phyloP scores from a whole-genome alignment of 169 alveolate species.

The Eimeria maxima region DNA sequence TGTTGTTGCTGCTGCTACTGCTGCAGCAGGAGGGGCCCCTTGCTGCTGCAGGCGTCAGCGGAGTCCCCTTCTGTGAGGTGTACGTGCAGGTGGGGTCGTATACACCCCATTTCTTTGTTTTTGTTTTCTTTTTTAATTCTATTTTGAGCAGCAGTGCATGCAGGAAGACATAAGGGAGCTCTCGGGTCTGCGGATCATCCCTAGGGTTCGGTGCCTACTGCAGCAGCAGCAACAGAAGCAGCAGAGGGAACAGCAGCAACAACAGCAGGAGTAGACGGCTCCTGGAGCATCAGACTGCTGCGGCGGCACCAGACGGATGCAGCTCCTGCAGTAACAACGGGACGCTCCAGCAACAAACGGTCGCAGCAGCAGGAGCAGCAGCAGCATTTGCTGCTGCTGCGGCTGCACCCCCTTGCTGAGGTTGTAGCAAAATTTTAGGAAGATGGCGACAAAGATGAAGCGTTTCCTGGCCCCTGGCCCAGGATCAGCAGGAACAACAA shows the following conservation, averaged over 20 bases:
- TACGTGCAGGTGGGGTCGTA: too few relatives aligned
- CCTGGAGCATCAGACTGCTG: background rate
- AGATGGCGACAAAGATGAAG: slow-evolving; percentile 37
- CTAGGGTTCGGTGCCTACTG: background rate
- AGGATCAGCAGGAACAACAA: background rate
- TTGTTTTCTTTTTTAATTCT: too few relatives aligned
- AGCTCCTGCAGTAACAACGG: too few relatives aligned
- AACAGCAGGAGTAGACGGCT: background rate
- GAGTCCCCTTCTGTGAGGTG: too few relatives aligned
- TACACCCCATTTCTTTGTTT: too few relatives aligned
- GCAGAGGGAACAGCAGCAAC: background rate
- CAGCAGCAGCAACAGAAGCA: background rate
- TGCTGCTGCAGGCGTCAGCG: too few relatives aligned
- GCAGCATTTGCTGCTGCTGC: too few relatives aligned
- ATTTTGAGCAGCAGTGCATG: too few relatives aligned
- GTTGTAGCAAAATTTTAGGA: background rate
- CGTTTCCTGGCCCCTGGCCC: slow-evolving; percentile 13
- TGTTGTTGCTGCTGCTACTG: background rate
- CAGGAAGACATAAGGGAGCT: too few relatives aligned
- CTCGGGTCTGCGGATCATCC: too few relatives aligned
- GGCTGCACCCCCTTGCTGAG: background rate
- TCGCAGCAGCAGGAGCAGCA: too few relatives aligned
- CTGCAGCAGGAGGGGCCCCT: background rate
- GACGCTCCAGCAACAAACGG: too few relatives aligned
- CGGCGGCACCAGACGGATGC: background rate